Conservation (phyloP, 352 stramenopile species). For the Globisporangium spinosum region DNA sequence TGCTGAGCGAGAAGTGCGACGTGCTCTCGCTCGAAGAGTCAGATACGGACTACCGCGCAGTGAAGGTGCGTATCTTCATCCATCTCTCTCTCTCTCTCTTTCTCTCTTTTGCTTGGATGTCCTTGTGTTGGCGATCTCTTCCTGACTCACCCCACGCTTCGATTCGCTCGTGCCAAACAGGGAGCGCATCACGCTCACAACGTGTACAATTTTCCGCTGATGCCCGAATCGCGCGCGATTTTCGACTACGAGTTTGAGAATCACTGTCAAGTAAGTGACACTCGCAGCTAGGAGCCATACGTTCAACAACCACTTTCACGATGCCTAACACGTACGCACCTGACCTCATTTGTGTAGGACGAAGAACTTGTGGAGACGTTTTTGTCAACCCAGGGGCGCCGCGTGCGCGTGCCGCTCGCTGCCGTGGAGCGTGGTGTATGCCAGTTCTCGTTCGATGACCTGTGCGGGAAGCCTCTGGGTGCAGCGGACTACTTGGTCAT, state of each 20-base stretch:
- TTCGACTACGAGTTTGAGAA: conserved; percentile 72
- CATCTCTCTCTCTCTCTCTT: too few species aligned
- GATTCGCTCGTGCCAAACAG: conserved; percentile 1
- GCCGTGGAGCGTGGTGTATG: conserved; percentile 51
- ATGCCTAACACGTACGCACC: not conserved
- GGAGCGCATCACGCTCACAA: conserved; percentile 55
- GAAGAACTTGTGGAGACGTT: conserved; percentile 44
- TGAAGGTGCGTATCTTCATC: conserved; percentile 34
- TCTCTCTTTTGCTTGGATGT: too few species aligned
- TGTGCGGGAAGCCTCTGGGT: conserved; percentile 92
- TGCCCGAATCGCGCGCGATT: conserved; percentile 35
- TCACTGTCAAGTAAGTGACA: conserved; percentile 35
- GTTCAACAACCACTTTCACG: not conserved
- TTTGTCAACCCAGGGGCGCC: conserved; percentile 64
- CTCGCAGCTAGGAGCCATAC: not conserved
- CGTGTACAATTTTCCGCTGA: conserved; percentile 66
- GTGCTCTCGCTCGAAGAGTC: conserved; percentile 77
- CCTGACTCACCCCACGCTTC: too few species aligned
- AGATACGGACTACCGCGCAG: conserved; percentile 76
- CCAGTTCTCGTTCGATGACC: conserved; percentile 94
- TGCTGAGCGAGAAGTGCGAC: conserved; percentile 87
- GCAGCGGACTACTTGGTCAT: conserved; percentile 94
- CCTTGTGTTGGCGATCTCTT: too few species aligned
- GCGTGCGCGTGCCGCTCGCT: conserved; percentile 59
- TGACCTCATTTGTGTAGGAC: conserved; percentile 17